Conservation (phyloP, 345 rosid species). For the Anacardium occidentale region DNA sequence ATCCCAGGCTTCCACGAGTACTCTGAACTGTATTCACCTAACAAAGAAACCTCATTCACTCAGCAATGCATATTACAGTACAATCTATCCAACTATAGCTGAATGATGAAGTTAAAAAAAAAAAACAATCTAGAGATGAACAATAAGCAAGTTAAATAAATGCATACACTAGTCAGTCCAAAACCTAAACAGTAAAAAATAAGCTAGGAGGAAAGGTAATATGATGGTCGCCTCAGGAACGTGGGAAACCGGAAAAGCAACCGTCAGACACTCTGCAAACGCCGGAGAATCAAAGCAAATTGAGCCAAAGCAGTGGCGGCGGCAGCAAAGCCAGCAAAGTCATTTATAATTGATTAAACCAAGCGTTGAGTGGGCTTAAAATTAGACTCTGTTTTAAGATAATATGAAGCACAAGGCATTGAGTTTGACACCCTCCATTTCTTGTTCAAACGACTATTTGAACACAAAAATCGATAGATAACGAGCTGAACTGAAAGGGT, state of each 20-base stretch:
- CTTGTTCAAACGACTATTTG: slow-evolving; percentile 15
- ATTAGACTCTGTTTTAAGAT: slow-evolving; percentile 14
- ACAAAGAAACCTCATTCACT: slow-evolving; percentile 21
- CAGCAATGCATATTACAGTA: slow-evolving; percentile 3
- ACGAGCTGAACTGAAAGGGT: slow-evolving; percentile 24
- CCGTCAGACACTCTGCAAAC: slow-evolving; percentile 67
- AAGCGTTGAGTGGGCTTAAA: slow-evolving; percentile 14
- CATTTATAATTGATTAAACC: slow-evolving; percentile 37
- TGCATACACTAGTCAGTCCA: neutral
- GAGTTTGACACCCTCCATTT: slow-evolving; percentile 23
- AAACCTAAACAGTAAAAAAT: neutral
- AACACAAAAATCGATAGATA: slow-evolving; percentile 23
- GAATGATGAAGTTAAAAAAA: neutral
- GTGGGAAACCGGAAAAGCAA: slow-evolving; percentile 83
- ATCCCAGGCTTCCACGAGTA: slow-evolving; percentile 96
- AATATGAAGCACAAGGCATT: slow-evolving; percentile 25
- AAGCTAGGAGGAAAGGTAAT: neutral
- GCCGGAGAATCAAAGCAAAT: slow-evolving; percentile 57
- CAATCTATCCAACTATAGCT: neutral
- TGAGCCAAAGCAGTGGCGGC: slow-evolving; percentile 54
- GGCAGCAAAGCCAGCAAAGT: slow-evolving; percentile 52
- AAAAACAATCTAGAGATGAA: too few species aligned
- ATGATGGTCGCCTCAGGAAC: slow-evolving; percentile 59
- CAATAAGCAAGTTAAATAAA: too few species aligned
- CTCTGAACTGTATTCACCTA: slow-evolving; percentile 85